Conservation (phyloP, 2,329 filamentous ascomycete genomes). For the Sarocladium strictum region DNA sequence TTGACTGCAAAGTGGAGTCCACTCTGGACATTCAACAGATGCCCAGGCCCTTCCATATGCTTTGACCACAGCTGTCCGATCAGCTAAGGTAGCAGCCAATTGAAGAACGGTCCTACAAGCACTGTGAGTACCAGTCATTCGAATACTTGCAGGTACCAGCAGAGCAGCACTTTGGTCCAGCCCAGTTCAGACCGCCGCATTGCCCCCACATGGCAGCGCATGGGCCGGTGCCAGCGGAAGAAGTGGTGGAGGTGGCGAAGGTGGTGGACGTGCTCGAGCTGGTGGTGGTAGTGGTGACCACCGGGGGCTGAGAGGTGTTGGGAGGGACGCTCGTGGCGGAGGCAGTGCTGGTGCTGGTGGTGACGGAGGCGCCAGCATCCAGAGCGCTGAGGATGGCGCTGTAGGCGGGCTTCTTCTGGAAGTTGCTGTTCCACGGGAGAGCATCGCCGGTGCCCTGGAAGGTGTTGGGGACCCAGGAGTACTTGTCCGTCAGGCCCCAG, state of each 20-base stretch:
- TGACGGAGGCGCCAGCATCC: neutral
- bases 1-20: no score
- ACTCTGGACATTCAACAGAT: neutral
- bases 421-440: constrained; percentile 31
- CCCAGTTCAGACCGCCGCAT: constrained; percentile 17
- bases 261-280: constrained; percentile 1
- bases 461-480: constrained; percentile 32
- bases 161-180: constrained; percentile 14
- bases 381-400: constrained; percentile 1
- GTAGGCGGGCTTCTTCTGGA: constrained; percentile 32
- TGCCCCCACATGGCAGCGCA: constrained; percentile 14
- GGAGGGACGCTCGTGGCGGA: neutral
- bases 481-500: constrained; percentile 36
- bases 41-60: neutral
- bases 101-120: constrained; percentile 10
- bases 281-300: neutral
- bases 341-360: neutral
- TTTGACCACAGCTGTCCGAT: neutral
- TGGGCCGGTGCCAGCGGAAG: neutral
- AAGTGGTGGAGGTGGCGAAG: constrained; percentile 1
- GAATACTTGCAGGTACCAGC: constrained; percentile 14
- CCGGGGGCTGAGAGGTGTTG: neutral
- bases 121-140: constrained; percentile 20
- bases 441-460: constrained; percentile 35
- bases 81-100: neutral